Evolutionary conservation across 495 filamentous ascomycete species (phyloP), one percentile per base, ranked within the genome.

Genomic region (Penicillium manginii): DNA sequence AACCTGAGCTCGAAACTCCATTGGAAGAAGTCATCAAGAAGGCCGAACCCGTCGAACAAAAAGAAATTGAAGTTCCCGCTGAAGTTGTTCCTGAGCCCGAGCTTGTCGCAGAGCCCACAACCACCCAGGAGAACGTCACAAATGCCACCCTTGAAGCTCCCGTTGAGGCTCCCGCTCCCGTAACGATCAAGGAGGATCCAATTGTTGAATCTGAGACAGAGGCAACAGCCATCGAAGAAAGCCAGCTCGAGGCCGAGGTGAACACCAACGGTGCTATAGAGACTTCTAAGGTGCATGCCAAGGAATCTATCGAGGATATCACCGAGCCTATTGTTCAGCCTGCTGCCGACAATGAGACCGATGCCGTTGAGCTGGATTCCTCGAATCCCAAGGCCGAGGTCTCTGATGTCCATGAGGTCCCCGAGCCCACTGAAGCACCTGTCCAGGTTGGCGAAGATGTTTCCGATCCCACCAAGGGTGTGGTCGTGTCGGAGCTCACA

Each of bases 1-100:
- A 60, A 19, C 43, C 57, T 7, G 47, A 67, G 43, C 17, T 52
- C 6, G 45, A 58, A 19, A 46, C 43, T 32, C 31, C 54, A 11
- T 29, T 39, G 6, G 49, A 58, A 6, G 37, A 15, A 21, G 14
- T 22, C 31, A 15, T n/a, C 14, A 40, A 58, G 14, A 47, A 35
- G 21, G 42, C 48, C 11, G 39, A 61, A 22, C 50, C 35, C 22
- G 21, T 18, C 2, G 45, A 53, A 26, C 2, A 35, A 6, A 18
- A 35, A 1, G 42, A 46, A n/a, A 11, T 17, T 0, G 62, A 60
- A 31, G 49, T 22, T 47, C 18, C 48, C 7, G 3, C 35, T 17
- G 58, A 61, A 33, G 14, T 17, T 18, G 11, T 52, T 26, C 19
- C 21, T 10, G 57, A 62, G 47, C 5, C 56, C 6, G 37, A 64